Base-by-base conservation (phyloP, 306 rosid species). In the Comarum palustre region DNA sequence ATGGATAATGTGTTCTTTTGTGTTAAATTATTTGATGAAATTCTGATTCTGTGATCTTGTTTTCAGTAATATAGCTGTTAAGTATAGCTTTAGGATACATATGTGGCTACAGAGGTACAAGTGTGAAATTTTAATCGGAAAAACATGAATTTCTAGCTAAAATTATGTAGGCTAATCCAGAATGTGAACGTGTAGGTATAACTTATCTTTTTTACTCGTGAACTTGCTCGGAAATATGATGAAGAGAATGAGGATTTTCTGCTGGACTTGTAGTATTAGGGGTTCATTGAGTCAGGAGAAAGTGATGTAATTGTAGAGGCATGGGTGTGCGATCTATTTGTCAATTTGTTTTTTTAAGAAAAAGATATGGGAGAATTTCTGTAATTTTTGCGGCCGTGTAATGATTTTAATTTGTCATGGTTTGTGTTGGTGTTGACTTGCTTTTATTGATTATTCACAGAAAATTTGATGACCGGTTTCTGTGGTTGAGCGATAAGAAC, bases 401-500 rank as follows among this genome's bases (percentile, higher is more conserved):
- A 75, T 50, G 51, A 46, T 68, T 67, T 82, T 68, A 5, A 24
- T n/a, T 19, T 72, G 2, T 24, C 27, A 3, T 68, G 48, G 79
- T 82, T 83, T 66, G 62, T 66, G 62, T 74, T 69, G 73, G 61
- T 75, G 9, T 38, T 41, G 48, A 80, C 57, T 80, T 69, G 75
- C 32, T 19, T 51, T 61, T 32, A 77, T 60, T 50, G 27, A n/a
- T 38, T 43, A 48, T 79, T 79, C 34, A 68, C 75, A 75, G 84
- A 66, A 71, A 39, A 77, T 80, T 86, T 85, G 85, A 90, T 86
- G 87, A 82, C 77, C 75, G 64, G 75, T 81, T 80, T 75, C 78
- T 46, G 72, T 85, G 80, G 68, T 59, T 66, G 67, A 82, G 82
- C 67, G 68, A 75, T 76, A 46, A 70, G 76, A 77, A 79, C 69